phyloP scores from a whole-genome alignment of 805 yeast species.

The Peterozyma toletana region DNA sequence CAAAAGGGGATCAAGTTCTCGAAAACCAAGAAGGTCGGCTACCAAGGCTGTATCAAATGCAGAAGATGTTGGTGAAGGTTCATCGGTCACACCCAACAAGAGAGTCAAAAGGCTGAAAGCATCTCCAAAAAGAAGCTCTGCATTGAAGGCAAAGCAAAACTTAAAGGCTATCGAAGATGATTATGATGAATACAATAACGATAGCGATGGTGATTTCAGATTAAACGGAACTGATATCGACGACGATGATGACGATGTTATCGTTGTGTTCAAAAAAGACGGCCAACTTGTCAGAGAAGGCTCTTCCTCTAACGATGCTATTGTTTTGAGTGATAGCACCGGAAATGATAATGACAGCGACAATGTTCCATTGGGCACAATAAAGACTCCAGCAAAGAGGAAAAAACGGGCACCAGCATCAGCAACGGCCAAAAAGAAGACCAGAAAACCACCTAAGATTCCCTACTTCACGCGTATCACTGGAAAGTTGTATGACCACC shows the following conservation, averaged over 20 bases:
- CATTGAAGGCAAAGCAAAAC: constrained; percentile 18
- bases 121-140: constrained; percentile 16
- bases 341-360: constrained; percentile 13
- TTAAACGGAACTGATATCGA: constrained; percentile 35
- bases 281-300: constrained; percentile 11
- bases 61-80: constrained; percentile 3
- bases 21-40: not conserved
- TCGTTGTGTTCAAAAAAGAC: constrained; percentile 12
- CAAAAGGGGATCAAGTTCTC: constrained; percentile 1
- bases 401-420: constrained; percentile 16
- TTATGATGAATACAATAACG: constrained; percentile 21
- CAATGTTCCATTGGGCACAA: constrained; percentile 7
- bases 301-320: constrained; percentile 7
- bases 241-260: constrained; percentile 28
- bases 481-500: constrained; percentile 57
- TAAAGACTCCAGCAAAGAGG: constrained; percentile 7
- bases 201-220: constrained; percentile 11
- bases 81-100: constrained; percentile 9
- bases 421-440: constrained; percentile 13
- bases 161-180: constrained; percentile 20
- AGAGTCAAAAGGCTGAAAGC: constrained; percentile 13
- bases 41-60: constrained; percentile 7
- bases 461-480: constrained; percentile 70
- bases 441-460: constrained; percentile 44
- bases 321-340: constrained; percentile 11